Conservation (phyloP, 2,329 filamentous ascomycete species). For the Talaromyces sp. region DNA sequence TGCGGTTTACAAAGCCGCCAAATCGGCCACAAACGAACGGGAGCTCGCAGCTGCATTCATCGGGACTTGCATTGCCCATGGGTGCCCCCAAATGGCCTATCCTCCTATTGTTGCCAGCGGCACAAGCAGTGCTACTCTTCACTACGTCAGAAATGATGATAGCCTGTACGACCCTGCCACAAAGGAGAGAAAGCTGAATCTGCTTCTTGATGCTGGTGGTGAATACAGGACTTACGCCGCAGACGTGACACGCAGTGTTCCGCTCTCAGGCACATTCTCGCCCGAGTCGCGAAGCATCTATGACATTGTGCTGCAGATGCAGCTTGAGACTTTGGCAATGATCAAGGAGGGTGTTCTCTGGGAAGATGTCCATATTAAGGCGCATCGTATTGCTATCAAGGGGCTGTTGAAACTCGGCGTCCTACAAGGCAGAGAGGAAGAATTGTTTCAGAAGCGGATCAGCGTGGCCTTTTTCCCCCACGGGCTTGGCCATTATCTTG, state of each 20-base stretch:
- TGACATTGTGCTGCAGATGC: constrained; percentile 74
- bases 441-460: constrained; percentile 73
- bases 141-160: constrained; percentile 79
- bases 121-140: constrained; percentile 75
- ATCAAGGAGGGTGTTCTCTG: constrained; percentile 67
- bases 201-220: constrained; percentile 82
- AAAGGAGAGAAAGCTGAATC: constrained; percentile 54
- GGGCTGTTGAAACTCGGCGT: constrained; percentile 70
- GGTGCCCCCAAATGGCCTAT: constrained; percentile 77
- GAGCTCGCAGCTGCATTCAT: constrained; percentile 78
- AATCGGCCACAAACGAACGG: constrained; percentile 66
- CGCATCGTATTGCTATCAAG: constrained; percentile 66
- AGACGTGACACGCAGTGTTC: constrained; percentile 86
- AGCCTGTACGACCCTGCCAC: constrained; percentile 52
- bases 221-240: constrained; percentile 84
- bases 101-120: constrained; percentile 83
- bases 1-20: constrained; percentile 62
- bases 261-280: constrained; percentile 66
- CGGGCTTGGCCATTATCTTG: constrained; percentile 84
- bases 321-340: constrained; percentile 65
- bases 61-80: constrained; percentile 65
- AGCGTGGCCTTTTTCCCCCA: constrained; percentile 90
- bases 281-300: constrained; percentile 70
- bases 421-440: constrained; percentile 60
- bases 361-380: constrained; percentile 67